Conservation (phyloP, 2,329 filamentous ascomycete genomes). For the Emmonsiellopsis sp. region DNA sequence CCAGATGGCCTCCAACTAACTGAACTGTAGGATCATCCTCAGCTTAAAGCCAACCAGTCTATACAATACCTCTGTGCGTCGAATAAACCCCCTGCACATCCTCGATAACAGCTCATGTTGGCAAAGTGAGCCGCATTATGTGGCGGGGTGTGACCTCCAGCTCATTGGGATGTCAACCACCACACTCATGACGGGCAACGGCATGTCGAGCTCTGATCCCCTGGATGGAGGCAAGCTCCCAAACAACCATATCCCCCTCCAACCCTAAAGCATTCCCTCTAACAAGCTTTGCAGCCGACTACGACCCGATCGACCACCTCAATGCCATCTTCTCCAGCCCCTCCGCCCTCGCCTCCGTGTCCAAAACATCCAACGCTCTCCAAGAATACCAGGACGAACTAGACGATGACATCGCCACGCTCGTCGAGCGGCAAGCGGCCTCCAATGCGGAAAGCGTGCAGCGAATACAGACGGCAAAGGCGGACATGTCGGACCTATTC, state of each 20-base stretch:
- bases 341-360: conserved; percentile 68
- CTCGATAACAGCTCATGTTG: not conserved
- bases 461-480: conserved; percentile 83
- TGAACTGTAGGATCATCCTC: too few relatives aligned
- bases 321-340: conserved; percentile 91
- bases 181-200: conserved; percentile 31
- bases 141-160: not conserved
- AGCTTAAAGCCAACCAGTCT: not conserved
- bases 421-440: conserved; percentile 68
- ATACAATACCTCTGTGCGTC: not conserved
- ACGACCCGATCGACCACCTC: conserved; percentile 85
- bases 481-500: conserved; percentile 82
- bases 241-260: not conserved
- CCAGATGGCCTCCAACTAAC: too few relatives aligned
- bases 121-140: conserved; percentile 1
- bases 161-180: conserved; percentile 13
- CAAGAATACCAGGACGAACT: conserved; percentile 71
- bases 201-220: conserved; percentile 27
- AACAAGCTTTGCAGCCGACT: conserved; percentile 52
- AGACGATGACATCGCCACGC: conserved; percentile 62
- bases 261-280: not conserved
- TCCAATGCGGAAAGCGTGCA: conserved; percentile 80
- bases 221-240: conserved; percentile 35
- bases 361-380: conserved; percentile 63
- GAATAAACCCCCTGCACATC: not conserved